Evolutionary conservation across 139 green algal genomes (phyloP).

Genomic region (Tetradesmus lagerheimii): DNA sequence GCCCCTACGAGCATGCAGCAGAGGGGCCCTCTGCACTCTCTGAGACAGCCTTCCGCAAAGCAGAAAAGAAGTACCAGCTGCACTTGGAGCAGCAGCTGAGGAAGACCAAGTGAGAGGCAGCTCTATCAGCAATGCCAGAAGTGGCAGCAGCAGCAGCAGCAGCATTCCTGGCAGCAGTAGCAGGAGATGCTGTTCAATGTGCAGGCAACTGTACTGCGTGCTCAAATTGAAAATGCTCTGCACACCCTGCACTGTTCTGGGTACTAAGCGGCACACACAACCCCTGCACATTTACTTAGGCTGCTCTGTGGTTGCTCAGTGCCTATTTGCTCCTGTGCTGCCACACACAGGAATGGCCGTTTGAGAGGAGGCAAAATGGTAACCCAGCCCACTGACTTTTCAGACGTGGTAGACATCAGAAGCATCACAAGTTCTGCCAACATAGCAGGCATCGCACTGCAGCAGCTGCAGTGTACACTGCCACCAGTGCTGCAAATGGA

Average conservation of each 20-base stretch:
- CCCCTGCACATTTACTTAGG: too few relatives aligned
- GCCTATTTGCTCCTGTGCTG: background rate
- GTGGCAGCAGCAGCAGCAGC: background rate
- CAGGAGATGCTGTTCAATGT: constrained; percentile 43
- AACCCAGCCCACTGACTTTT: constrained; percentile 57
- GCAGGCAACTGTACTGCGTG: background rate
- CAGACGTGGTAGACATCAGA: constrained; percentile 63
- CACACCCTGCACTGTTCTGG: too few relatives aligned
- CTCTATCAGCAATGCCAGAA: background rate
- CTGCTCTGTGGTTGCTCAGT: background rate
- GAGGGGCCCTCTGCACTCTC: background rate
- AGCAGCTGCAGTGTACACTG: background rate
- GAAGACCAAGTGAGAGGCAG: background rate
- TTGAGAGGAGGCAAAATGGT: constrained; percentile 42
- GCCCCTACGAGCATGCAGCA: background rate
- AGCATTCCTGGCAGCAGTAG: constrained; percentile 28
- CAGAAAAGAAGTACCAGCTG: constrained; percentile 75
- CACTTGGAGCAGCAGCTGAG: constrained; percentile 38
- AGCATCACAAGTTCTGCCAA: background rate
- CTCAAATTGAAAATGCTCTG: too few relatives aligned
- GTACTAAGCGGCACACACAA: too few relatives aligned
- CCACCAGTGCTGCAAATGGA: background rate
- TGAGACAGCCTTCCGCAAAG: constrained; percentile 61
- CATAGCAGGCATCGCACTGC: background rate
- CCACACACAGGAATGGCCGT: constrained; percentile 53